phyloP scores from a whole-genome alignment of 1,139 yeast genomes.

The Candida mesenterica region DNA sequence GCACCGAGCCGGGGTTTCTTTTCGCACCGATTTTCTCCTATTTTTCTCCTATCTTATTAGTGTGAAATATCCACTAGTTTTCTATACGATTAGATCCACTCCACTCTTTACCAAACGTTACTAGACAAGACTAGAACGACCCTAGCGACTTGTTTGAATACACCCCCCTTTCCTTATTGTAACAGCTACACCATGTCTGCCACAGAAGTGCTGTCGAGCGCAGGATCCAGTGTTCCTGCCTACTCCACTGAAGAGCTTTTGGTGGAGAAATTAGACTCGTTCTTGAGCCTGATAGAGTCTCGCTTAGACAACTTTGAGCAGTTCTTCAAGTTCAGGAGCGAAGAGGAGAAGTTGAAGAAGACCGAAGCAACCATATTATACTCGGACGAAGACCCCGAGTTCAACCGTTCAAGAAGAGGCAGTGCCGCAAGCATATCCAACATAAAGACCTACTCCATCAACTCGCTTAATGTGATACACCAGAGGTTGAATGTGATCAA shows the following conservation, averaged over 20 bases:
- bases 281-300: constrained; percentile 53
- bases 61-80: neutral
- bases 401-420: constrained; percentile 22
- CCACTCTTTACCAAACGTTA: too few species aligned
- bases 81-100: too few species aligned
- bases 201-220: neutral
- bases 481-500: constrained; percentile 44
- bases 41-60: neutral
- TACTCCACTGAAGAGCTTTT: constrained; percentile 45
- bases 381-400: constrained; percentile 10
- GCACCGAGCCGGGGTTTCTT: neutral
- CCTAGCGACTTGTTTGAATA: too few species aligned
- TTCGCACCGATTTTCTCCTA: too few species aligned
- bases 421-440: constrained; percentile 30
- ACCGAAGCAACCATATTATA: constrained; percentile 3
- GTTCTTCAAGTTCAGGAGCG: constrained; percentile 39
- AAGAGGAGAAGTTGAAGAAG: constrained; percentile 13
- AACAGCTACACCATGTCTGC: neutral
- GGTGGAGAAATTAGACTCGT: constrained; percentile 50
- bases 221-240: neutral
- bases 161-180: neutral
- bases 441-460: constrained; percentile 32
- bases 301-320: constrained; percentile 52
- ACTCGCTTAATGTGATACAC: constrained; percentile 39
- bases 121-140: too few species aligned